phyloP scores from a whole-genome alignment of 192 early-diverging fungal species.

The Podila epigama region DNA sequence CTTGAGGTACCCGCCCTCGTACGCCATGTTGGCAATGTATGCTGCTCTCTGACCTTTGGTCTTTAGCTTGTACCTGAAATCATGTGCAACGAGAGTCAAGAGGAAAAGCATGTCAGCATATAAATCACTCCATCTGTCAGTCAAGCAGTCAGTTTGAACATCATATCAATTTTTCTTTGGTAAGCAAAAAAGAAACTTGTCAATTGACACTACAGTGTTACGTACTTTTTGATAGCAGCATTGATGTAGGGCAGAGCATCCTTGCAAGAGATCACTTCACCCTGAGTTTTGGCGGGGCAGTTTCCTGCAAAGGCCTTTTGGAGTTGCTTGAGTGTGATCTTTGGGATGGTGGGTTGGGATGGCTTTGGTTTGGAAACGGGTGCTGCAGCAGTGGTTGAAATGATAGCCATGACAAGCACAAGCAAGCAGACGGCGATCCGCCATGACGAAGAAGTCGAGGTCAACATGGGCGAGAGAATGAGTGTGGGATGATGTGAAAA shows the following conservation, averaged over 20 bases:
- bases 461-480: not conserved
- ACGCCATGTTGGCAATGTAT: conserved; percentile 46
- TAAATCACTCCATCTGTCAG: not conserved
- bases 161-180: no score
- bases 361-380: not conserved
- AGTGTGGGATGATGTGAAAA: not conserved
- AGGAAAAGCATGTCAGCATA: not conserved
- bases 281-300: conserved; percentile 25
- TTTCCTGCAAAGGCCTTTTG: conserved; percentile 43
- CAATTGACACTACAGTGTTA: no score
- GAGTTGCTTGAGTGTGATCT: conserved; percentile 11
- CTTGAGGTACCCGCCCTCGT: conserved; percentile 33
- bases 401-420: conserved; percentile 23
- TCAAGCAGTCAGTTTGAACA: no score
- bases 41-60: conserved; percentile 41
- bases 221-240: conserved; percentile 46
- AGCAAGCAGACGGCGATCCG: conserved; percentile 2
- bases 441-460: not conserved
- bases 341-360: not conserved
- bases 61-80: conserved; percentile 21
- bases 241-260: conserved; percentile 48
- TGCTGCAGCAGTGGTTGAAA: conserved; percentile 1
- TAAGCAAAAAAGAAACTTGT: not conserved
- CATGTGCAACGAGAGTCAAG: no score
- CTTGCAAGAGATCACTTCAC: conserved; percentile 42